Evolutionary conservation across 1,139 yeast genomes (phyloP).

Genomic region (Scheffersomyces insectosa): DNA sequence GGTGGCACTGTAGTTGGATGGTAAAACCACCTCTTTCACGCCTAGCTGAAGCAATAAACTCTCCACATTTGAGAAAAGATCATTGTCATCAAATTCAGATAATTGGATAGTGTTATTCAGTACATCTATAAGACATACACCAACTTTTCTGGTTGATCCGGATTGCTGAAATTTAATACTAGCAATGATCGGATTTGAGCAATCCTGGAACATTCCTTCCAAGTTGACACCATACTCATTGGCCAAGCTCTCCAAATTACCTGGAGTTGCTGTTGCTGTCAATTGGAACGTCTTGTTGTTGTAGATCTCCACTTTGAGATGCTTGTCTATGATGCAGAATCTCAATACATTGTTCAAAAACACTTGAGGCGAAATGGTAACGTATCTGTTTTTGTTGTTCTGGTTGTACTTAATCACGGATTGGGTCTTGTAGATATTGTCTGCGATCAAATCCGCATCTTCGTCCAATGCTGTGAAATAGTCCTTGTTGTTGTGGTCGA

Average conservation of each 20-base stretch:
- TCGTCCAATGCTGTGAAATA: constrained; percentile 72
- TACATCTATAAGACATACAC: constrained; percentile 80
- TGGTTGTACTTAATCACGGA: constrained; percentile 67
- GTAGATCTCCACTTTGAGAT: constrained; percentile 75
- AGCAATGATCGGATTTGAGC: constrained; percentile 72
- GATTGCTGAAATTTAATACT: constrained; percentile 60
- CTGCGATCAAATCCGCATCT: constrained; percentile 86
- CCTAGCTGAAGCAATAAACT: constrained; percentile 85
- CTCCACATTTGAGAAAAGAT: constrained; percentile 81
- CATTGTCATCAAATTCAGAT: constrained; percentile 84
- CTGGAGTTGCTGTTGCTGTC: constrained; percentile 77
- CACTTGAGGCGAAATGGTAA: constrained; percentile 77
- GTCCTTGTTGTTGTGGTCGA: constrained; percentile 69
- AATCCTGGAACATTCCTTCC: constrained; percentile 64
- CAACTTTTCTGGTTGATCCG: constrained; percentile 54
- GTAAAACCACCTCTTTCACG: constrained; percentile 78
- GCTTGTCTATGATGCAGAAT: constrained; percentile 66
- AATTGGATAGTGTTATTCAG: constrained; percentile 66
- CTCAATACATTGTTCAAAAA: constrained; percentile 62
- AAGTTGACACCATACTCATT: constrained; percentile 53
- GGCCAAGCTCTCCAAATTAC: constrained; percentile 62
- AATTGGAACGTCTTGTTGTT: constrained; percentile 60
- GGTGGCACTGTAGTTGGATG: constrained; percentile 39
- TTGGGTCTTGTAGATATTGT: constrained; percentile 75
- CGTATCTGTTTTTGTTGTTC: constrained; percentile 55